These are phyloP conservation scores for Thermoascus crustaceus DNA, from an alignment of 2,329 filamentous ascomycete genomes.

Conservation along the genomic window DNA sequence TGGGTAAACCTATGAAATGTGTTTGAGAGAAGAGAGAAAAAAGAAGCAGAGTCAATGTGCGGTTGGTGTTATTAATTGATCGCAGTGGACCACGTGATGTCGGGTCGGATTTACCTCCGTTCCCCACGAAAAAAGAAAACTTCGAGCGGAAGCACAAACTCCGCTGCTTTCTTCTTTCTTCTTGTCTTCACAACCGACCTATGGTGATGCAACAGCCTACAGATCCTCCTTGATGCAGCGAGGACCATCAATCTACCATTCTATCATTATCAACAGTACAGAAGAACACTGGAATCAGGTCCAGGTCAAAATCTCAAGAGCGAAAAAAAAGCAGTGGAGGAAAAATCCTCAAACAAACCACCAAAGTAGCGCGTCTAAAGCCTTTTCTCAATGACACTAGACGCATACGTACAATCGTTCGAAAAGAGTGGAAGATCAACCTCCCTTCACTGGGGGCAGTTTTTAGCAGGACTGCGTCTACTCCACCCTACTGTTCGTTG, in stretches of 20 bases:
- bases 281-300: too few relatives aligned
- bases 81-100: too few relatives aligned
- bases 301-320: background rate
- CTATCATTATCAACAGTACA: too few relatives aligned
- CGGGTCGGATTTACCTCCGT: slow-evolving; percentile 3
- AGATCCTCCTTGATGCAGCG: background rate
- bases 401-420: slow-evolving; percentile 37
- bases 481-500: slow-evolving; percentile 39
- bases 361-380: slow-evolving; percentile 30
- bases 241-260: too few relatives aligned
- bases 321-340: slow-evolving; percentile 1
- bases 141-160: too few relatives aligned
- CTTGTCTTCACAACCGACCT: too few relatives aligned
- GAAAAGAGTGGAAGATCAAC: slow-evolving; percentile 42
- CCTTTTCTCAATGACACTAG: slow-evolving; percentile 27
- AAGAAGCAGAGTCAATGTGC: slow-evolving; percentile 4
- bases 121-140: too few relatives aligned
- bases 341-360: slow-evolving; percentile 19
- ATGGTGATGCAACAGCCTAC: too few relatives aligned
- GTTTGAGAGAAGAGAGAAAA: slow-evolving; percentile 22
- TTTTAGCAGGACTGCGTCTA: slow-evolving; percentile 44
- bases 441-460: slow-evolving; percentile 38
- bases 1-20: slow-evolving; percentile 31
- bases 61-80: background rate
- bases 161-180: too few relatives aligned